phyloP scores from a whole-genome alignment of 2,329 filamentous ascomycete species.

The Xenoacremonium recifei region DNA sequence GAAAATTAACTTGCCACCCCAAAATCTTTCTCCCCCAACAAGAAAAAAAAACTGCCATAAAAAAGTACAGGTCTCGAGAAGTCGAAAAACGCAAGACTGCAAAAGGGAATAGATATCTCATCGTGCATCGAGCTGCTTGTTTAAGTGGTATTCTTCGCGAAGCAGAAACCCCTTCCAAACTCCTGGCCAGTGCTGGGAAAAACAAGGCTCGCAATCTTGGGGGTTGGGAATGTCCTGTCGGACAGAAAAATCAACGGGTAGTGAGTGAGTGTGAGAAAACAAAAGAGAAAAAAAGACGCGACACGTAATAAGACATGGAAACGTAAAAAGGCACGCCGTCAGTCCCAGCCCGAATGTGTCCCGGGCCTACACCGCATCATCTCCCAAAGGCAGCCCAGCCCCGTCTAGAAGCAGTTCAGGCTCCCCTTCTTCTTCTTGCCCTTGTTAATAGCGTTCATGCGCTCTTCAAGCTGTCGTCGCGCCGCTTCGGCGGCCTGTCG shows the following conservation, averaged over 20 bases:
- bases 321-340: conserved; percentile 13
- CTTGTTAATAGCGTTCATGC: conserved; percentile 85
- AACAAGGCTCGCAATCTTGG: conserved; percentile 18
- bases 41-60: conserved; percentile 16
- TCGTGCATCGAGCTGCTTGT: conserved; percentile 25
- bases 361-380: conserved; percentile 8
- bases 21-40: conserved; percentile 11
- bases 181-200: conserved; percentile 31
- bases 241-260: conserved; percentile 22
- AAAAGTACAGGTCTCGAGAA: conserved; percentile 4
- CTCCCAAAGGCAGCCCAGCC: conserved; percentile 22
- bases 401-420: conserved; percentile 88
- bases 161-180: conserved; percentile 23
- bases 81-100: too few relatives aligned
- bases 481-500: conserved; percentile 87
- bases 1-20: not conserved
- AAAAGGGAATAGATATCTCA: conserved; percentile 13
- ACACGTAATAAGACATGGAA: conserved; percentile 24
- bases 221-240: conserved; percentile 7
- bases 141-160: conserved; percentile 23
- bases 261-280: conserved; percentile 27
- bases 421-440: conserved; percentile 95
- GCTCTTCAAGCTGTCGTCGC: conserved; percentile 83
- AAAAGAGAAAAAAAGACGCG: conserved; percentile 19
- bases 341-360: conserved; percentile 10